Evolutionary conservation across 495 filamentous ascomycete species (phyloP), one percentile per base, ranked within the genome.

Genomic region (Penicillium coprophilum): DNA sequence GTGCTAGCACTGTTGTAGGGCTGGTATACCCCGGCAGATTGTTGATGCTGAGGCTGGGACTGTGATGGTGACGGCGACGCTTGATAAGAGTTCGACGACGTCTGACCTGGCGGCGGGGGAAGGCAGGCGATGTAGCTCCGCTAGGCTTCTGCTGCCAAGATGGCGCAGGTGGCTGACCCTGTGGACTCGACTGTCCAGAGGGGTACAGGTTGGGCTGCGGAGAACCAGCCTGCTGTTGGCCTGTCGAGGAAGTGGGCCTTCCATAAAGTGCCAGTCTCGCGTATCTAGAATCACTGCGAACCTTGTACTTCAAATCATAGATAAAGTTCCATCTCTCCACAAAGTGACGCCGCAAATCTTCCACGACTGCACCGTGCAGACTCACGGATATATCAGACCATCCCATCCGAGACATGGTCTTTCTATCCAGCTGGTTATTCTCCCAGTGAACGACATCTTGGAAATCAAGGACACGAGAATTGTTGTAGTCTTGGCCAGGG

Each of bases 401-500:
- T 10, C 93, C 93, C 91, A 97, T 96, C 48, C 93, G 83, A 10
- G 90, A 89, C 70, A 75, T 88, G 59, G 82, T 82, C 44, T 84
- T 88, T 19, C 93, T 83, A 59, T 92, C 86, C 19, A 97, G 80
- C 63, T 96, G 88, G 66, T 97, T 97, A 39, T 91, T 80, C 43
- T 96, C 81, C 82, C 86, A 96, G 52, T 95, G 81, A 3, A 81
- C 68, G 11, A 96, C 92, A 65, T 93, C 87, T 47, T 89, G 80
- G 70, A 97, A 97, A 64, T 97, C 93, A 63, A 86, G 86, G 19
- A 92, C 81, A 39, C 91, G 73, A 30, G 91, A 91, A 66, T 97
- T 96, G 72, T 97, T 97, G 71, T 88, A 97, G 65, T 97, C 93
- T 60, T 97, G 93, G 6, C 92, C 92, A 0, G 90, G 88, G 71